Conservation (phyloP, 2,329 filamentous ascomycete genomes). For the Graphiopsis chlorocephala region DNA sequence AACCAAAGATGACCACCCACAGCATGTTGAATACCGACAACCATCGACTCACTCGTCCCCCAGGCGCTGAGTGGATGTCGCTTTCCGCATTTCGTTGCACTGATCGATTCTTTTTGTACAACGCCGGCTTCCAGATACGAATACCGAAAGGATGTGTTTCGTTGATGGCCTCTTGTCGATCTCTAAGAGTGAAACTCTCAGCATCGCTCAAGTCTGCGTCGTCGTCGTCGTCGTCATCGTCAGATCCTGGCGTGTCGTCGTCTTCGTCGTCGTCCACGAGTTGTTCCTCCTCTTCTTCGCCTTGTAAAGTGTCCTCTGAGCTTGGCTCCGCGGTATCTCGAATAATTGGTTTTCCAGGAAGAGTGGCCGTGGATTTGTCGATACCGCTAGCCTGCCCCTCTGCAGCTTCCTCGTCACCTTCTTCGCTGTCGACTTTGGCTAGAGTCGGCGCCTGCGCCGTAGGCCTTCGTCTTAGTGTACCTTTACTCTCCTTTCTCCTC, state of each 20-base stretch:
- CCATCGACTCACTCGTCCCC: slow-evolving; percentile 79
- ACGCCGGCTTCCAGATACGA: slow-evolving; percentile 94
- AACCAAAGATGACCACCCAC: slow-evolving; percentile 91
- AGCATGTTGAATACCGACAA: slow-evolving; percentile 82
- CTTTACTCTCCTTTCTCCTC: slow-evolving; percentile 45
- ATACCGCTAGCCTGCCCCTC: slow-evolving; percentile 27
- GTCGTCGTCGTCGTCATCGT: slow-evolving; percentile 53
- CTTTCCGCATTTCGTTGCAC: slow-evolving; percentile 95
- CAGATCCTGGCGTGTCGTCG: slow-evolving; percentile 44
- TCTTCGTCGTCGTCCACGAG: slow-evolving; percentile 33
- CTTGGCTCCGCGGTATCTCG: slow-evolving; percentile 27
- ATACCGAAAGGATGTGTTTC: slow-evolving; percentile 98
- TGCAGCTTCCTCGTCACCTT: slow-evolving; percentile 32
- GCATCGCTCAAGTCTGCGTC: slow-evolving; percentile 79
- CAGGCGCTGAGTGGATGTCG: slow-evolving; percentile 93
- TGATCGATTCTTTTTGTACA: slow-evolving; percentile 96
- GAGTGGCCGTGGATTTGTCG: slow-evolving; percentile 21
- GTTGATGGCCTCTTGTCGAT: slow-evolving; percentile 96
- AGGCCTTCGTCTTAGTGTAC: slow-evolving; percentile 50
- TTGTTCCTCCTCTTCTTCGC: slow-evolving; percentile 37
- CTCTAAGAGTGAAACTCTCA: slow-evolving; percentile 96
- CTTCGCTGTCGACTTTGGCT: slow-evolving; percentile 50
- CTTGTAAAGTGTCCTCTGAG: slow-evolving; percentile 41
- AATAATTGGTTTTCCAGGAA: not conserved
- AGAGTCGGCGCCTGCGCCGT: slow-evolving; percentile 46